phyloP scores from a whole-genome alignment of 257 asterid species.

The Handroanthus guayacan region DNA sequence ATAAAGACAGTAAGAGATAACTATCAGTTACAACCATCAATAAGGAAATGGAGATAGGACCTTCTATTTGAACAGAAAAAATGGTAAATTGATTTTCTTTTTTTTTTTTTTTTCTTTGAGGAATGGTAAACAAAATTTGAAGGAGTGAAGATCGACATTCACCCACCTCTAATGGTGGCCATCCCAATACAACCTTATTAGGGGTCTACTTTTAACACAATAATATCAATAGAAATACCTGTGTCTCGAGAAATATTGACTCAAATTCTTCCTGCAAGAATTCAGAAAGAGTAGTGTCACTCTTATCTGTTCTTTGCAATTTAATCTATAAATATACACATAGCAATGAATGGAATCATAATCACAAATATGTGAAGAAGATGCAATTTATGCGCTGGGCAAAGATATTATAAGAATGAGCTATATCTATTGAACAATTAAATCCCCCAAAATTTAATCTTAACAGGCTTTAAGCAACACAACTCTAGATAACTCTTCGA shows the following conservation, averaged over 20 bases:
- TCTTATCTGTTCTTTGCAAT: slow-evolving; percentile 14
- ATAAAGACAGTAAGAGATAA: background rate
- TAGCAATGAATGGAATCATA: background rate
- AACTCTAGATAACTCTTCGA: background rate
- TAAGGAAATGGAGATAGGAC: background rate
- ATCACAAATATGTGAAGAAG: slow-evolving; percentile 19
- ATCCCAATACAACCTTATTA: background rate
- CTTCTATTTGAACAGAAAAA: background rate
- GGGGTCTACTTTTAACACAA: slow-evolving; percentile 20
- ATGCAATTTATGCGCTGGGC: background rate
- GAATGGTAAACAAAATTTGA: background rate
- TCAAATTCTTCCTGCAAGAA: slow-evolving; percentile 68
- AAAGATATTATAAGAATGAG: background rate
- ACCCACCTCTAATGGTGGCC: slow-evolving; percentile 8
- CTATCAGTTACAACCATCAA: slow-evolving; percentile 8
- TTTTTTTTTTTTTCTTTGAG: background rate
- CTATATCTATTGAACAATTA: background rate
- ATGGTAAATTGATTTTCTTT: background rate
- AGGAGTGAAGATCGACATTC: slow-evolving; percentile 10
- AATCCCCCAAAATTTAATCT: slow-evolving; percentile 11
- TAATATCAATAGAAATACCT: slow-evolving; percentile 50
- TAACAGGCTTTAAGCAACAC: slow-evolving; percentile 12
- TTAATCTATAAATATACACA: background rate
- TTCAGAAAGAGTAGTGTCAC: slow-evolving; percentile 28
- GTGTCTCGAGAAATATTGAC: slow-evolving; percentile 56